A percentile compares a stretch with the other conserved stretches of the same genome.
These are phyloP conservation scores for Backusella sp. DNA, from an alignment of 192 early-diverging fungal genomes.

Conservation along the genomic window DNA sequence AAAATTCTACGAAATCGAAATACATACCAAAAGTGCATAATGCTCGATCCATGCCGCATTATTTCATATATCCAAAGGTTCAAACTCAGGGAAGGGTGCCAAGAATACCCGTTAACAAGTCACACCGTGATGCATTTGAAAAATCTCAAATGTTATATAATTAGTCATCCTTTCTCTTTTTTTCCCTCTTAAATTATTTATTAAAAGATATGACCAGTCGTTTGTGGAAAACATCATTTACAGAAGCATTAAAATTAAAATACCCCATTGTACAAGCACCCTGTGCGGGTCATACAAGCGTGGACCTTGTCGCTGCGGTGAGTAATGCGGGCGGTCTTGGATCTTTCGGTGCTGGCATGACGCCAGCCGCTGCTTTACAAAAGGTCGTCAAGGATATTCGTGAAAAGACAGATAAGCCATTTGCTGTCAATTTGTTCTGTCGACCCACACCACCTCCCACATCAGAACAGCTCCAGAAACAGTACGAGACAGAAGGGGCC, in stretches of 20 bases:
- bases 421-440: constrained; percentile 36
- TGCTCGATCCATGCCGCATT: neutral
- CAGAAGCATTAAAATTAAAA: constrained; percentile 17
- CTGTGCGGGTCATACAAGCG: constrained; percentile 20
- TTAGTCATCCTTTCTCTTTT: neutral
- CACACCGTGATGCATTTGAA: neutral
- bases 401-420: constrained; percentile 18
- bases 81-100: neutral
- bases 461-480: constrained; percentile 8
- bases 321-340: constrained; percentile 33
- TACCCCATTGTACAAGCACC: constrained; percentile 33
- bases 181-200: neutral
- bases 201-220: constrained; percentile 7
- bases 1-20: neutral
- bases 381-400: constrained; percentile 20
- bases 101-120: neutral
- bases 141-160: neutral
- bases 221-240: constrained; percentile 14
- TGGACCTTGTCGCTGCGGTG: constrained; percentile 15
- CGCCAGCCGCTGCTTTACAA: constrained; percentile 9
- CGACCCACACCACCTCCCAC: constrained; percentile 13
- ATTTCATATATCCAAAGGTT: neutral
- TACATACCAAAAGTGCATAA: neutral
- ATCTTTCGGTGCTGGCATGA: constrained; percentile 22
- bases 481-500: constrained; percentile 14